Evolutionary conservation across 306 rosid species (phyloP).

Genomic region (Cyclanthera cordifolia): DNA sequence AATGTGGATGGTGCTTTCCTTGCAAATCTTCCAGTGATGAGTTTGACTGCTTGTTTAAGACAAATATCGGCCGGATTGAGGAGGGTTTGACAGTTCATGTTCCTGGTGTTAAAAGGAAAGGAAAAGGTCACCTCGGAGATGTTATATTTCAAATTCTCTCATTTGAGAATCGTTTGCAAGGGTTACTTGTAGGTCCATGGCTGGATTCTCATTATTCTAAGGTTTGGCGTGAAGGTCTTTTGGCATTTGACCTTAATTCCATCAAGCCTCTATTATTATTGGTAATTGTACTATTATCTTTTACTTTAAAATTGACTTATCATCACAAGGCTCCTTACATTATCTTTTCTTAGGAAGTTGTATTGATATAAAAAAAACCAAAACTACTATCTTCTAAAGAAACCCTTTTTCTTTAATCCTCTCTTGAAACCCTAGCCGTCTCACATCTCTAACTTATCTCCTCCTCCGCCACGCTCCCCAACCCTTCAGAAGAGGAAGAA

Average conservation of each 20-base stretch:
- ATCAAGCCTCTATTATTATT: conserved; percentile 56
- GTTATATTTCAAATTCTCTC: conserved; percentile 48
- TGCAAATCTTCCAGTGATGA: conserved; percentile 61
- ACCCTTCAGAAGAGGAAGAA: no score
- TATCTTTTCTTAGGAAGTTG: neutral
- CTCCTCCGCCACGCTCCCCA: no score
- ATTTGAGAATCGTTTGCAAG: conserved; percentile 67
- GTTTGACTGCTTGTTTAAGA: conserved; percentile 64
- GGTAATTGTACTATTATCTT: conserved; percentile 32
- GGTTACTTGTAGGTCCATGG: conserved; percentile 91
- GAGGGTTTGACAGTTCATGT: conserved; percentile 34
- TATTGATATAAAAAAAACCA: neutral
- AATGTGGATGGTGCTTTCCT: conserved; percentile 87
- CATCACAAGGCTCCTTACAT: neutral
- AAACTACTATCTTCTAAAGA: no score
- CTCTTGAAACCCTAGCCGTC: no score
- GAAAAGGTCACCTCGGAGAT: conserved; percentile 56
- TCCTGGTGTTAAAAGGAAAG: conserved; percentile 29
- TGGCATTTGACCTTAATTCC: conserved; percentile 46
- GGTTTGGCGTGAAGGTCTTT: conserved; percentile 51
- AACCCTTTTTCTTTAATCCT: no score
- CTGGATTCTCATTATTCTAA: conserved; percentile 43
- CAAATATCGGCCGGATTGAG: conserved; percentile 28
- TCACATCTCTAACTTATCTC: no score
- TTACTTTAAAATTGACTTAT: neutral